phyloP scores from a whole-genome alignment of 257 asterid species.

The Echium plantagineum region DNA sequence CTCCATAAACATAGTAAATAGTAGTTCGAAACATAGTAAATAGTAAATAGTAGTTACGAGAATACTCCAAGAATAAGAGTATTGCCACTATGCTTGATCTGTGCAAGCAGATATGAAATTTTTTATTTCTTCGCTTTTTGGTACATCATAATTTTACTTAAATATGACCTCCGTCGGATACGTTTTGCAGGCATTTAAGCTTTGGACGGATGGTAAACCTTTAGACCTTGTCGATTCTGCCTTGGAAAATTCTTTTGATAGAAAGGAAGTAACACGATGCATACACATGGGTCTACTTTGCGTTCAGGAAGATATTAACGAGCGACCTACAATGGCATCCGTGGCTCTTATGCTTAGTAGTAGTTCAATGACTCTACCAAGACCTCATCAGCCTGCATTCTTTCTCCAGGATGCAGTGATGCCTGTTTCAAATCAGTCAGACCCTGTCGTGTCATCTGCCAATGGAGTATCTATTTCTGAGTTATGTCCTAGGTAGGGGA shows the following conservation, averaged over 20 bases:
- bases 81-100: not conserved
- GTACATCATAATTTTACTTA: not conserved
- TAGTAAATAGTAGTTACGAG: not conserved
- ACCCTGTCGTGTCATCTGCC: not conserved
- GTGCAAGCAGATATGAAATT: not conserved
- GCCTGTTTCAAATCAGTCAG: not conserved
- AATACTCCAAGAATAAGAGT: too few species aligned
- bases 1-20: not conserved
- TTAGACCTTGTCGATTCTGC: conserved; percentile 3
- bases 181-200: conserved; percentile 9
- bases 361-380: not conserved
- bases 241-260: not conserved
- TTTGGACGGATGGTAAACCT: conserved; percentile 5
- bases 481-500: conserved; percentile 9
- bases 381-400: conserved; percentile 8
- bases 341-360: conserved; percentile 11
- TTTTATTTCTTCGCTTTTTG: not conserved
- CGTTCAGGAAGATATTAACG: conserved; percentile 6
- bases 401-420: not conserved
- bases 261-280: conserved; percentile 3
- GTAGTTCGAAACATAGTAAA: not conserved
- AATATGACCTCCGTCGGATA: not conserved
- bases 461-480: conserved; percentile 8
- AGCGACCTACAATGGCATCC: conserved; percentile 12
- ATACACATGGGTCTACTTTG: conserved; percentile 13